Evolutionary conservation across 176 grass and related monocot species (phyloP), one percentile per base, ranked within the genome.

Genomic region (Musa troglodytarum): DNA sequence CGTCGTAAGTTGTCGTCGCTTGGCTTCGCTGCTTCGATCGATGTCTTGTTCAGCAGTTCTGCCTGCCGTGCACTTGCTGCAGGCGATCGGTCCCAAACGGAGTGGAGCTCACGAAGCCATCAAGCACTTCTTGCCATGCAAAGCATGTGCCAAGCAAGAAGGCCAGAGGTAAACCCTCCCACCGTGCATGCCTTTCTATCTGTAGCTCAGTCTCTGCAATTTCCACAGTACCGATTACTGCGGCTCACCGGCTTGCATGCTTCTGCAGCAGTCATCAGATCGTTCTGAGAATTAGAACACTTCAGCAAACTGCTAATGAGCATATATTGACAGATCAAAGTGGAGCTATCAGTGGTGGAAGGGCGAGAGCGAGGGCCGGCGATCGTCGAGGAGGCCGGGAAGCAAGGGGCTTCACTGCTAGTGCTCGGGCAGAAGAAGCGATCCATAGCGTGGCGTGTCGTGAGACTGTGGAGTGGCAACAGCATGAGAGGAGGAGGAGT

Each of bases 351-450:
- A 0, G 0, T 84, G 3, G 86, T 76, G 83, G 86, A 96, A 81
- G 88, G 81, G 64, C 76, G 65, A 52, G 85, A 91, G 74, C 79
- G 64, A 29, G 86, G 86, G 61, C 81, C 92, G 52, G 70, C 86
- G 53, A 85, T 91, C 64, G 81, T 96, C 66, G 92, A 88, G 26
- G 92, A 75, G 16, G 92, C 85, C 8, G 73, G 79, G 74, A 85
- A 79, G 50, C 86, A 88, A 52, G 79, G 74, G 72, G 81, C 72
- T 49, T 88, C 92, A 19, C 79, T 96, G 74, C 82, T 86, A 29
- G 83, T 96, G 56, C 79, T 96, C 14, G 92, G 83, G 54, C 92
- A 86, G 77, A 82, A 75, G 52, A 79, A 85, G 52, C 53, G 16
- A 51, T 75, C 65, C 0, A 63, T 73, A 50, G 11, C 76, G 26